Base-by-base conservation (phyloP, 1,284 basidiomycete genomes). In the Meira nashicola region DNA sequence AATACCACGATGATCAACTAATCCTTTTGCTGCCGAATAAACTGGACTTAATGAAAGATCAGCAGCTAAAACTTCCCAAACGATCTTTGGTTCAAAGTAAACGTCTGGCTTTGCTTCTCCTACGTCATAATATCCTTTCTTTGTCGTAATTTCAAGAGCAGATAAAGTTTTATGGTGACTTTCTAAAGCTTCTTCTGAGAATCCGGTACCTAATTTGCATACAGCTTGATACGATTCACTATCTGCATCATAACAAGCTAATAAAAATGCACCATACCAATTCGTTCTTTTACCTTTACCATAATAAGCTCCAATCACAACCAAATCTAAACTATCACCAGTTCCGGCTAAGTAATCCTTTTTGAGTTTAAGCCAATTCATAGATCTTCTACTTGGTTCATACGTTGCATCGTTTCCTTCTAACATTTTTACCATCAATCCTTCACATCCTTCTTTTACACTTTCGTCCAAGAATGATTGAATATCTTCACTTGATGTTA, bases 171-270 rank as follows among this genome's bases (percentile, higher is more conserved):
- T 84, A 78, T 89, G 89, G 73, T 94, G 90, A n/a, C 83, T 79
- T 70, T 89, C 86, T 39, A 98, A 81, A 60, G 85, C 73, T 23
- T 51, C 58, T 83, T 99, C 95, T 55, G 88, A 89, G 81, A 99
- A 98, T 0, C 95, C 95, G 0, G 95, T 99, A 2, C 95, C 95
- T 68, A 98, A 95, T 81, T 98, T 98, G 84, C 95, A 98, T 41
- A 78, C 67, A 15, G 65, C 55, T 54, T 78, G 76, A 62, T 70
- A 78, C 19, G 68, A 65, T 59, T 78, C 76, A 11, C 53, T 57
- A 41, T 77, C 73, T n/a, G 65, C 28, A 58, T 76, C 74, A 62
- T 76, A 77, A 50, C 72, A 73, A 0, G 70, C 75, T 14, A 77
- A 60, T 2, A 77, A 57, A 58, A 74, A 77, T 10, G 76, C 76